Base-by-base conservation (phyloP, 2,329 filamentous ascomycete species). In the Kalmusia sp. region DNA sequence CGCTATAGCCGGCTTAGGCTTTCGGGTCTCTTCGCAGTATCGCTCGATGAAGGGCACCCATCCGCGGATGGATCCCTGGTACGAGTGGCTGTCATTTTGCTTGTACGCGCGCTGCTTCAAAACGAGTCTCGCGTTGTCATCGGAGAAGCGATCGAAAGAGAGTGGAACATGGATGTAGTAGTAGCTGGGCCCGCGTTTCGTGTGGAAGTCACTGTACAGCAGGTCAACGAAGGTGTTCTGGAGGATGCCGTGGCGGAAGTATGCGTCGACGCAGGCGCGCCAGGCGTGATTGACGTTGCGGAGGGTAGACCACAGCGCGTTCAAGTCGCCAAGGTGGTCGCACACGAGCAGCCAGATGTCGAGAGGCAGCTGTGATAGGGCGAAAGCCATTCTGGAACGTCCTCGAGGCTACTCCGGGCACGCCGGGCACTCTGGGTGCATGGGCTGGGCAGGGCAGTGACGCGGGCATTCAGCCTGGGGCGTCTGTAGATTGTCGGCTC, bases 321-420 rank as follows among this genome's bases (percentile, higher is more conserved):
- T 55, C 9, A 52, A 33, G 46, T 58, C 54, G 31, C 59, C 41
- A 31, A 62, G 15, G 25, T 55, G 12, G 14, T 55, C 54, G 47
- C 63, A 61, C 6, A 65, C 44, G 19, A 59, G 55, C 25, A 62
- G 51, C 55, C 58, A 62, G 28, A 64, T 52, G 19, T 66, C 63
- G 33, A 67, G 24, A 27, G n/a, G n/a, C n/a, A n/a, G n/a, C n/a
- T n/a, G n/a, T n/a, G n/a, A n/a, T n/a, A n/a, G n/a, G n/a, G n/a
- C n/a, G n/a, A n/a, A n/a, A n/a, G n/a, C n/a, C n/a, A n/a, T n/a
- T n/a, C n/a, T n/a, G n/a, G n/a, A n/a, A n/a, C n/a, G n/a, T n/a
- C n/a, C n/a, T n/a, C n/a, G n/a, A n/a, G n/a, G n/a, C n/a, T n/a
- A n/a, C n/a, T n/a, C n/a, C n/a, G n/a, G n/a, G n/a, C n/a, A n/a